Conservation (phyloP, 805 yeast genomes). For the Danielia reshetovae region DNA sequence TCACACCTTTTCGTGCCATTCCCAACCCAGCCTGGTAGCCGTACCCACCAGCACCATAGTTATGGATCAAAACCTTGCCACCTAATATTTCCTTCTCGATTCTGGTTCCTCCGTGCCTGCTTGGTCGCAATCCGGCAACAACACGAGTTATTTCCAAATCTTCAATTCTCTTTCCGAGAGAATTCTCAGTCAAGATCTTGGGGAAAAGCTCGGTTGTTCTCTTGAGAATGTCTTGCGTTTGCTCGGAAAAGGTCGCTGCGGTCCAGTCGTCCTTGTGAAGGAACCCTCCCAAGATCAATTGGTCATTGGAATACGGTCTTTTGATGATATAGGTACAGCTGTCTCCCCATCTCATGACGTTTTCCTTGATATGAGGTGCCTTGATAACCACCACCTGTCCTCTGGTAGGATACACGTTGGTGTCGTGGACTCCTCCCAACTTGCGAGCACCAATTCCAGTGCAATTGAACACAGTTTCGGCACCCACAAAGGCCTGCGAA, state of each 20-base stretch:
- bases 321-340: conserved; percentile 69
- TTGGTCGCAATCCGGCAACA: conserved; percentile 74
- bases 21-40: conserved; percentile 68
- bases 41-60: conserved; percentile 67
- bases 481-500: conserved; percentile 46
- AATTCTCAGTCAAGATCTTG: conserved; percentile 37
- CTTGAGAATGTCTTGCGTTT: conserved; percentile 57
- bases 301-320: conserved; percentile 62
- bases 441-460: conserved; percentile 67
- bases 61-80: conserved; percentile 49
- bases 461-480: conserved; percentile 64
- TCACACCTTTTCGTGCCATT: conserved; percentile 50
- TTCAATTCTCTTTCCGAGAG: conserved; percentile 27
- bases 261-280: conserved; percentile 62
- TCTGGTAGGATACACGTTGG: conserved; percentile 62
- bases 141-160: conserved; percentile 55
- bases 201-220: conserved; percentile 55
- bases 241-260: conserved; percentile 52
- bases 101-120: conserved; percentile 71
- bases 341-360: conserved; percentile 57
- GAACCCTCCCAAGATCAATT: conserved; percentile 73
- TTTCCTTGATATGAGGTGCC: conserved; percentile 65
- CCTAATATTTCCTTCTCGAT: conserved; percentile 52
- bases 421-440: conserved; percentile 64
- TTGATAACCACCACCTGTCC: conserved; percentile 75